Evolutionary conservation across 208 protist genomes (phyloP), one percentile per base, ranked within the genome.

Genomic region (Acanthamoeba sp.): DNA sequence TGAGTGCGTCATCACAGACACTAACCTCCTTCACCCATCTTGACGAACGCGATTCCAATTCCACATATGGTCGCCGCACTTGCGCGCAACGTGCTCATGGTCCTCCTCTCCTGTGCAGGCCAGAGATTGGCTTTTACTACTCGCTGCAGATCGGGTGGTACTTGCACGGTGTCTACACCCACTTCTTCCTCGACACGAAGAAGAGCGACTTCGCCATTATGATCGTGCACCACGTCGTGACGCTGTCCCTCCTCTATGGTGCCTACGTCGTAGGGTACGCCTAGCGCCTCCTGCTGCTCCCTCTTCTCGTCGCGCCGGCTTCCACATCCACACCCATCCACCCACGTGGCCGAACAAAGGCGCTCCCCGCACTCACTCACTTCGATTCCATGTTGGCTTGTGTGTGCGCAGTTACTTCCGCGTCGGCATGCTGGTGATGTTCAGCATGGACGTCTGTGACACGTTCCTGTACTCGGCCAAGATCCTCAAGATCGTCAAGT

Each of bases 141-240:
- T 62, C 84, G 7, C 34, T 69, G 55, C 84, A 91, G 29, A 91
- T 69, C 38, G 84, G 84, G 16, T 91, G 84, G 84, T 91, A 91
- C 84, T 38, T 91, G 45, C 84, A 91, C 40, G 50, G 55, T 10
- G 59, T 69, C 0, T 91, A 69, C 42, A 71, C 84, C 27, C 84
- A 91, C 84, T 91, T 91, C 59, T 91, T 59, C 84, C 84, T 91
- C 32, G 84, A 91, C 84, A 73, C 84, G 38, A 91, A 91, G 59
- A 91, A 91, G 84, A 91, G 84, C 52, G 84, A 91, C 59, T 91
- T 91, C 20, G 22, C 59, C 34, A 34, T 91, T 34, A 91, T 91
- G 84, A 62, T 91, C 24, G 59, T 69, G 36, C 84, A 91, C n/a
- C 84, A 91, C 55, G 84, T 91, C 29, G 59, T 91, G 16, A 91